phyloP scores from a whole-genome alignment of 164 flowering plant species.

The Nymphaea thermarum region DNA sequence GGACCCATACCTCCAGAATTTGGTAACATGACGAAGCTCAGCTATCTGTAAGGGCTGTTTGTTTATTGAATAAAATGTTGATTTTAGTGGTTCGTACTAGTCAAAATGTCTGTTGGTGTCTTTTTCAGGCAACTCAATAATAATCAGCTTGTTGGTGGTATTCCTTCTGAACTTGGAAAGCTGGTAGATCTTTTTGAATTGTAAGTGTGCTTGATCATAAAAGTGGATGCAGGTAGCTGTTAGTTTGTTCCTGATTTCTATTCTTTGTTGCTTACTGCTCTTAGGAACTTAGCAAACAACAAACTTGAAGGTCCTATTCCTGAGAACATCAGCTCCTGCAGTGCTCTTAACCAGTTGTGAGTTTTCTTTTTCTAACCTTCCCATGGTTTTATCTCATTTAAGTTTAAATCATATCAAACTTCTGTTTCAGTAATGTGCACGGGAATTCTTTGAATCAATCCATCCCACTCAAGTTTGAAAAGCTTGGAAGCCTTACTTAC shows the following conservation, averaged over 20 bases:
- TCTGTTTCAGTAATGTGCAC: constrained; percentile 54
- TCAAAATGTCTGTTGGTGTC: not conserved
- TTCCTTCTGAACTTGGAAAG: constrained; percentile 87
- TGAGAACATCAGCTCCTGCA: constrained; percentile 37
- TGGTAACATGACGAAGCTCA: constrained; percentile 89
- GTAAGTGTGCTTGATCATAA: constrained; percentile 25
- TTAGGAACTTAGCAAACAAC: constrained; percentile 81
- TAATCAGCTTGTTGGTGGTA: constrained; percentile 52
- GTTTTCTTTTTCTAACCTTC: constrained; percentile 7
- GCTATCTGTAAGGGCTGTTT: constrained; percentile 64
- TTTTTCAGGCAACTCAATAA: constrained; percentile 67
- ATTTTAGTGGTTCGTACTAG: not conserved
- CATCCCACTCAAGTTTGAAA: constrained; percentile 53
- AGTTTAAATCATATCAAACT: not conserved
- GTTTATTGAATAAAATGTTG: not conserved
- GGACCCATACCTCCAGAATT: constrained; percentile 89
- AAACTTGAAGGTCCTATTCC: constrained; percentile 70
- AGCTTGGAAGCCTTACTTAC: constrained; percentile 67
- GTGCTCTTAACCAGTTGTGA: constrained; percentile 81
- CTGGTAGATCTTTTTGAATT: constrained; percentile 79
- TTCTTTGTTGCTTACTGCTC: not conserved
- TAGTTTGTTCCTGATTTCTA: not conserved
- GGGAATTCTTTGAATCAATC: constrained; percentile 76
- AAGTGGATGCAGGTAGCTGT: not conserved
- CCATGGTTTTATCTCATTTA: not conserved